These are phyloP conservation scores for Globisporangium cederbergense DNA, from an alignment of 352 stramenopile genomes.

Conservation along the genomic window DNA sequence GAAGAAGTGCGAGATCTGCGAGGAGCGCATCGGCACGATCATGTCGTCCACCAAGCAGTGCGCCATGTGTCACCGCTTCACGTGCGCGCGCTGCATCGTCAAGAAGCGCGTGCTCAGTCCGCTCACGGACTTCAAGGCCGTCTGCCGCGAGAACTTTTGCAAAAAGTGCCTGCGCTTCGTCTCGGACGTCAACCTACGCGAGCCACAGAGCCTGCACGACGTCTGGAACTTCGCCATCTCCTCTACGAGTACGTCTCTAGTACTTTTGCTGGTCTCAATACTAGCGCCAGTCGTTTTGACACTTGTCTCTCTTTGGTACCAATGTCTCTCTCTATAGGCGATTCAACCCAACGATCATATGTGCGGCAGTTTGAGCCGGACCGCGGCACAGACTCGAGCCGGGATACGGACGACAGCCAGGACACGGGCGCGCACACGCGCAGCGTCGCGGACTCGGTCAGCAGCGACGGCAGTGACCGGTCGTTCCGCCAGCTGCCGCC, in stretches of 20 bases:
- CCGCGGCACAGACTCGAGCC: conserved; percentile 24
- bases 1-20: conserved; percentile 60
- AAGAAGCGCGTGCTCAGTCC: conserved; percentile 63
- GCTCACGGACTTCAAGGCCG: conserved; percentile 48
- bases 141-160: conserved; percentile 56
- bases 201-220: conserved; percentile 42
- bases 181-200: conserved; percentile 55
- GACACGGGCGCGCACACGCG: conserved; percentile 2
- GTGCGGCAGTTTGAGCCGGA: conserved; percentile 12
- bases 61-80: conserved; percentile 57
- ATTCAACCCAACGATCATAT: conserved; percentile 15
- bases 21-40: conserved; percentile 50
- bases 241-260: conserved; percentile 23
- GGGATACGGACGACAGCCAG: conserved; percentile 32
- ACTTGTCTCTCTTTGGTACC: neutral
- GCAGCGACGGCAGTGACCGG: conserved; percentile 16
- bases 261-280: neutral
- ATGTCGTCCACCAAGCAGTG: conserved; percentile 61
- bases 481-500: conserved; percentile 19
- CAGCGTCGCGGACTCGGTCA: conserved; percentile 12
- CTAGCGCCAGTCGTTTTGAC: neutral
- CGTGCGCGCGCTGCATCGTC: conserved; percentile 56
- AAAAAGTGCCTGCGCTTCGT: conserved; percentile 68
- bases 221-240: conserved; percentile 35
- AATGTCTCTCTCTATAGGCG: neutral